Evolutionary conservation across 306 rosid genomes (phyloP).

Genomic region (Dalbergia cochinchinensis): DNA sequence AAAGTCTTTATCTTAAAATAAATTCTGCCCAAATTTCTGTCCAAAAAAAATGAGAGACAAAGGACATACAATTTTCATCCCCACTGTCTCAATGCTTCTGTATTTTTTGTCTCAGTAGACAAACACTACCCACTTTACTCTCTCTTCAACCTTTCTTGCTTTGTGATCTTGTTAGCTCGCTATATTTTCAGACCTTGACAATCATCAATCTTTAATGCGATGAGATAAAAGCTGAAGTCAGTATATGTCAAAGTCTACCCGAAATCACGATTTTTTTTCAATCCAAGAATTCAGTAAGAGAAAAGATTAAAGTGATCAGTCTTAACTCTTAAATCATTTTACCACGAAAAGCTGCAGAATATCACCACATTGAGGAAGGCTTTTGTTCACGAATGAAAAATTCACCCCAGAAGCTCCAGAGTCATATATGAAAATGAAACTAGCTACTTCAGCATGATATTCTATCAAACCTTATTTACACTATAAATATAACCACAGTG

Average conservation of each 20-base stretch:
- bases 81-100: too few species aligned
- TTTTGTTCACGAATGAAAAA: constrained; percentile 4
- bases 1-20: too few species aligned
- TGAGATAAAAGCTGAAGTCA: background rate
- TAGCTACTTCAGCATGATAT: constrained; percentile 18
- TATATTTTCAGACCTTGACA: background rate
- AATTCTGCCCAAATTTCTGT: too few species aligned
- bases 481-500: background rate
- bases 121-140: too few species aligned
- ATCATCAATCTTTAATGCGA: background rate
- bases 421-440: constrained; percentile 20
- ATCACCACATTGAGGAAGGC: background rate
- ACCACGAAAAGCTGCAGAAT: constrained; percentile 2
- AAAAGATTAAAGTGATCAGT: background rate
- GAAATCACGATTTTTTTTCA: too few species aligned
- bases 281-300: background rate
- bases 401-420: constrained; percentile 3
- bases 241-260: background rate
- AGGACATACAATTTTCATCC: too few species aligned
- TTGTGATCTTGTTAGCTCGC: background rate
- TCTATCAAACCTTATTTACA: constrained; percentile 12
- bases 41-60: too few species aligned
- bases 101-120: too few species aligned
- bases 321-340: background rate
- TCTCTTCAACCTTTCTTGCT: background rate